Conservation (phyloP, 306 rosid genomes). For the Hippophae tibetana region DNA sequence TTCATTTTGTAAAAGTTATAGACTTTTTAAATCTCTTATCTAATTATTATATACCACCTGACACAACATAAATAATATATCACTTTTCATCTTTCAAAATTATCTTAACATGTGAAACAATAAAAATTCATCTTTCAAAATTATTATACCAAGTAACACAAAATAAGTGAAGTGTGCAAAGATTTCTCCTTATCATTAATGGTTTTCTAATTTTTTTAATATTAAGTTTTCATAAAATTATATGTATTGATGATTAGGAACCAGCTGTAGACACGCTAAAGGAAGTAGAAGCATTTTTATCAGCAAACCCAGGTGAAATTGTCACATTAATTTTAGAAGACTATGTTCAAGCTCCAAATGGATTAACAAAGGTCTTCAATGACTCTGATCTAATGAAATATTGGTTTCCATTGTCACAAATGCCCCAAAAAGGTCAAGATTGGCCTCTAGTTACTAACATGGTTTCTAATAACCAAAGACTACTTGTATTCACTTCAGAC, state of each 20-base stretch:
- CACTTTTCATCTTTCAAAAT: too few species aligned
- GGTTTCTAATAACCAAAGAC: conserved; percentile 69
- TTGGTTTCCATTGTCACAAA: conserved; percentile 84
- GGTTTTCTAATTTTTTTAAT: too few species aligned
- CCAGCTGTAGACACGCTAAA: conserved; percentile 75
- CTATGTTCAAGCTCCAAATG: conserved; percentile 78
- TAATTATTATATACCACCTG: too few species aligned
- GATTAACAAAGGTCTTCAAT: conserved; percentile 75
- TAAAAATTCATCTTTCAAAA: too few species aligned
- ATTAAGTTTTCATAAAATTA: background rate
- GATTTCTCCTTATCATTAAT: background rate
- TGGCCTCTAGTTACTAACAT: conserved; percentile 83
- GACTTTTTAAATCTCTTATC: too few species aligned
- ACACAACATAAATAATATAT: too few species aligned
- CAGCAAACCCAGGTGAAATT: conserved; percentile 72
- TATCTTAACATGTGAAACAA: too few species aligned
- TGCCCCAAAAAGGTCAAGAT: conserved; percentile 77
- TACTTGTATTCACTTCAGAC: conserved; percentile 84
- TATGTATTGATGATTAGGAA: conserved; percentile 35
- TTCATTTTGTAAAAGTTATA: too few species aligned
- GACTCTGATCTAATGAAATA: conserved; percentile 77
- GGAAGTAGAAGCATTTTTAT: conserved; percentile 66
- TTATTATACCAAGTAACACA: too few species aligned
- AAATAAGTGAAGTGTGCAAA: too few species aligned
- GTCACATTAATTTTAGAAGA: conserved; percentile 82